Base-by-base conservation (phyloP, 2,329 filamentous ascomycete genomes). In the Alternaria hordeiaustralica region DNA sequence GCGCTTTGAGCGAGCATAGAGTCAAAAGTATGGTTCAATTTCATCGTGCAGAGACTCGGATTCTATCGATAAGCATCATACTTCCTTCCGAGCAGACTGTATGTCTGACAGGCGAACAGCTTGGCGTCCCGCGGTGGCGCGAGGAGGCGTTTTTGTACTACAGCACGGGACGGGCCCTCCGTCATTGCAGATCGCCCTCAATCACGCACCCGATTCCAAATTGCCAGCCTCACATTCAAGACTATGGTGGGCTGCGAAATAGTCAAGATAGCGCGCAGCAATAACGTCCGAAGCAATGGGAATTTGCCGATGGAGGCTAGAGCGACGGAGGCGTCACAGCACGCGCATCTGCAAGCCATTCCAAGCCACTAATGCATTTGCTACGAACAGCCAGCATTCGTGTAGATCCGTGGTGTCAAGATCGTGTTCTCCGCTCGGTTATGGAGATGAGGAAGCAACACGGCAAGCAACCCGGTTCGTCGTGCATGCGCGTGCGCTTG, bases 301-400 rank as follows among this genome's bases (percentile, higher is more conserved):
- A 55, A 63, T 5, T 21, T 9, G n/a, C n/a, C 18, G 20, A 54
- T 4, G n/a, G 12, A 53, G 30, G 49, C 30, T 25, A 13, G 30
- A 41, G 30, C 49, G 28, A 12, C 6, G 2, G 49, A 53, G 49
- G 18, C 18, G 30, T 49, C 25, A 18, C 47, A 54, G 47, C 71
- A 71, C 65, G 71, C 70, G 69, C 73, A 68, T 67, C 69, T 69
- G 55, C 53, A 67, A 72, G 72, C 72, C 72, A 71, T 63, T 69
- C 53, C 53, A 66, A 72, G 72, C 72, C 71, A 71, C 54, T 28
- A n/a, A 70, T 69, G 68, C 68, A 69, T 69, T 56, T 68, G 63
- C 67, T 60, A 71, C 66, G 61, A 64, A 68, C 15, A 43, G 51
- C 36, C 53, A 30, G 51, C 33, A 59, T n/a, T n/a, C 28, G 28